Evolutionary conservation across 345 rosid species (phyloP).

Genomic region (Corchorus capsularis): DNA sequence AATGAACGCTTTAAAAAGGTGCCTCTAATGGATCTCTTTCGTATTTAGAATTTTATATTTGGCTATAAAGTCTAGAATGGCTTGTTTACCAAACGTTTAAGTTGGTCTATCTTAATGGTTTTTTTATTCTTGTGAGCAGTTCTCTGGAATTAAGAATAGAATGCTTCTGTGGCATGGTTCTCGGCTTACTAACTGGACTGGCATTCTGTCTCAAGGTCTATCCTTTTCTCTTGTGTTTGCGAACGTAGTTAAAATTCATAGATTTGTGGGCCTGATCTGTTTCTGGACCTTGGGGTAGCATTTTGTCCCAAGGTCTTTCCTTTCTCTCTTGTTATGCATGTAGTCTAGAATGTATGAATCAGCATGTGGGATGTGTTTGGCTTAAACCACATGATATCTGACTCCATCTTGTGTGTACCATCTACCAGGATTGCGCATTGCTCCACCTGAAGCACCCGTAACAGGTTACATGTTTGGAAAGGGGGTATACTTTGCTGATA

Average conservation of each 20-base stretch:
- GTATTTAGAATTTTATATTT: conserved; percentile 1
- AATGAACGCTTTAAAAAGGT: conserved; percentile 65
- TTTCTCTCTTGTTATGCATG: conserved; percentile 17
- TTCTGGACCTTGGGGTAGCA: conserved; percentile 58
- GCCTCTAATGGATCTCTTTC: conserved; percentile 1
- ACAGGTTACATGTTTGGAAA: conserved; percentile 96
- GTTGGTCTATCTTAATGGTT: neutral
- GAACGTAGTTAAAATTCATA: neutral
- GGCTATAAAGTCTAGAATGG: neutral
- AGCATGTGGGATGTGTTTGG: neutral
- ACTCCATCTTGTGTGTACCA: conserved; percentile 24
- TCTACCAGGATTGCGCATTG: conserved; percentile 79
- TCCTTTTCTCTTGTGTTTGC: conserved; percentile 20
- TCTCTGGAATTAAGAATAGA: conserved; percentile 58
- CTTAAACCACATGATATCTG: conserved; percentile 17
- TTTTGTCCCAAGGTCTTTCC: conserved; percentile 74
- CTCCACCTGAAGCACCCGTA: conserved; percentile 95
- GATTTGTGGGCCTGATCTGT: conserved; percentile 7
- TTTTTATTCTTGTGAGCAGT: conserved; percentile 44
- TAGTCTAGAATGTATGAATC: conserved; percentile 1
- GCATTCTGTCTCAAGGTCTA: conserved; percentile 92
- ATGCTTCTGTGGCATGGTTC: conserved; percentile 98
- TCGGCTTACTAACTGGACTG: conserved; percentile 95
- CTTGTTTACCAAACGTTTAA: neutral
- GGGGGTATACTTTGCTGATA: conserved; percentile 95